Conservation (phyloP, 441 rosid species). For the Metrosideros polymorpha region DNA sequence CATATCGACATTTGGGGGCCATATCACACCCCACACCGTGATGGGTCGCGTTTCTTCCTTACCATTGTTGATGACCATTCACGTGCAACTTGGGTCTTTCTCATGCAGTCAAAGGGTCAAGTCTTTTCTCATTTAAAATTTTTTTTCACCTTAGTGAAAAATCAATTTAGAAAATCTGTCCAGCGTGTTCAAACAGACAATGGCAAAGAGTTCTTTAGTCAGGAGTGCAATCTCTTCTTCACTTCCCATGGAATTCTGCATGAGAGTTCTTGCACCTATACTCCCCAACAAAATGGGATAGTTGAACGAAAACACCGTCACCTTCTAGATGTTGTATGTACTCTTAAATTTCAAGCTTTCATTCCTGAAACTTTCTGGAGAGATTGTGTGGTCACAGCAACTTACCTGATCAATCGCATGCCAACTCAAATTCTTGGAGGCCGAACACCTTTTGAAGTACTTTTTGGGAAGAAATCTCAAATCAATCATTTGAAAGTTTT, state of each 20-base stretch:
- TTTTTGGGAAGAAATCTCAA: fast-evolving
- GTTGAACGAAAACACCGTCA: background rate
- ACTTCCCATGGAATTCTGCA: background rate
- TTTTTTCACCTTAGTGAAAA: background rate
- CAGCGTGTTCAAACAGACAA: background rate
- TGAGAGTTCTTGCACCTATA: background rate
- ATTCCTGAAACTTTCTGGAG: background rate
- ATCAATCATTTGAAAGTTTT: background rate
- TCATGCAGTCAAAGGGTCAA: background rate
- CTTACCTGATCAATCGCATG: background rate
- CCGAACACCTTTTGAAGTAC: background rate
- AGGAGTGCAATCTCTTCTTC: background rate
- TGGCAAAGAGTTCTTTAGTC: background rate
- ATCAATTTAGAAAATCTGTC: background rate
- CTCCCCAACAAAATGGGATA: background rate
- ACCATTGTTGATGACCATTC: background rate
- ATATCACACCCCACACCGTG: background rate
- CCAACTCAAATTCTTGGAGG: background rate
- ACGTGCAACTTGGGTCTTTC: background rate
- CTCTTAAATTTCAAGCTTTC: background rate
- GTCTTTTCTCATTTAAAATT: background rate
- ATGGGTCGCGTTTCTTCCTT: background rate
- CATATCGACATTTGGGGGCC: no score
- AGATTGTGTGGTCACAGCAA: background rate
- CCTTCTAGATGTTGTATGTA: background rate